phyloP scores from a whole-genome alignment of 805 yeast species.

The Candida xyloterini region DNA sequence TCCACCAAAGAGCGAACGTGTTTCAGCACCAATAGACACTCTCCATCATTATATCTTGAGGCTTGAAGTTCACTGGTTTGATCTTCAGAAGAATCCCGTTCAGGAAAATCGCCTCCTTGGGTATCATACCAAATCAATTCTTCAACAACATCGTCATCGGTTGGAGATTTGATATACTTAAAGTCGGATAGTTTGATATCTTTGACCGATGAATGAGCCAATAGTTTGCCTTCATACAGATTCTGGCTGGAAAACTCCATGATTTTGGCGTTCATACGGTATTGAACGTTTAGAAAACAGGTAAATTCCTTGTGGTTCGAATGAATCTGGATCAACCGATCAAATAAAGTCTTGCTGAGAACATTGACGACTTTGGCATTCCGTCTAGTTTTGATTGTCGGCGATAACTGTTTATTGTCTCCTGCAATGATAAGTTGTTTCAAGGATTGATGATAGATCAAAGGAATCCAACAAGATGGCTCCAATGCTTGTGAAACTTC shows the following conservation, averaged over 20 bases:
- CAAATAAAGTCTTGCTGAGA: slow-evolving; percentile 73
- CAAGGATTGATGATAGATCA: slow-evolving; percentile 59
- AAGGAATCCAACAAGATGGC: slow-evolving; percentile 96
- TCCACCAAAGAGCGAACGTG: slow-evolving; percentile 53
- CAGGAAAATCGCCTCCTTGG: slow-evolving; percentile 82
- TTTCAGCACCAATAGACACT: slow-evolving; percentile 55
- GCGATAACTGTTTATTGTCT: slow-evolving; percentile 88
- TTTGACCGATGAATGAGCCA: slow-evolving; percentile 60
- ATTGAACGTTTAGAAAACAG: slow-evolving; percentile 70
- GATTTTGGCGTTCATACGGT: slow-evolving; percentile 78
- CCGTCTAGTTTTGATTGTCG: slow-evolving; percentile 67
- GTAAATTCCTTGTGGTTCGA: slow-evolving; percentile 45
- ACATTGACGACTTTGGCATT: slow-evolving; percentile 38
- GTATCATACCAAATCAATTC: slow-evolving; percentile 87
- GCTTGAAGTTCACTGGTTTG: slow-evolving; percentile 27
- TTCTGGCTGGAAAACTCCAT: slow-evolving; percentile 73
- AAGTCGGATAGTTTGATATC: slow-evolving; percentile 54
- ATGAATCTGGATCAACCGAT: slow-evolving; percentile 56
- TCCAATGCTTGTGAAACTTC: slow-evolving; percentile 94
- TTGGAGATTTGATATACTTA: slow-evolving; percentile 35
- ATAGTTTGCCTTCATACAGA: slow-evolving; percentile 60
- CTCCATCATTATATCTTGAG: slow-evolving; percentile 78
- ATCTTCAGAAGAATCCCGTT: slow-evolving; percentile 41
- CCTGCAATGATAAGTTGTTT: slow-evolving; percentile 79
- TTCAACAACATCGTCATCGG: slow-evolving; percentile 48